Conservation (phyloP, 2,329 filamentous ascomycete genomes). For the Ciborinia camelliae region DNA sequence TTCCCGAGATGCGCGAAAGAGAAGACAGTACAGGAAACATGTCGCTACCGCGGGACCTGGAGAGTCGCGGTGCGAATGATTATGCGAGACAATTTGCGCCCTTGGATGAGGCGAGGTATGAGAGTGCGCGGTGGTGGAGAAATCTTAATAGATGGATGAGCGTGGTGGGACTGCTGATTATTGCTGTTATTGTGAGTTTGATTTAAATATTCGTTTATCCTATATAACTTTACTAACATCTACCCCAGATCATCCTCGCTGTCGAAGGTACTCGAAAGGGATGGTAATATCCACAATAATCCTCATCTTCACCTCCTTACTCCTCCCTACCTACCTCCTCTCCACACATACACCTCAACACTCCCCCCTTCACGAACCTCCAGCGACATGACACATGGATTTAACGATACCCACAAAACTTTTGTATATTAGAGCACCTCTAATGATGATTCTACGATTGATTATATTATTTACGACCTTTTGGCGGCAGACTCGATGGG, state of each 20-base stretch:
- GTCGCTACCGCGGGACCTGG: background rate
- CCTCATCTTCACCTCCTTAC: background rate
- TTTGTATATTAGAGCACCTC: slow-evolving; percentile 1
- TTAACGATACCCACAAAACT: background rate
- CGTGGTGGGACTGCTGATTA: slow-evolving; percentile 52
- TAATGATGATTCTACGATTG: slow-evolving; percentile 4
- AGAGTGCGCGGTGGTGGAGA: slow-evolving; percentile 64
- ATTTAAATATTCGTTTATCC: background rate
- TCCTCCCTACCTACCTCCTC: background rate
- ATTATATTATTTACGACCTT: slow-evolving; percentile 6
- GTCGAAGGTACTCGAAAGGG: slow-evolving; percentile 29
- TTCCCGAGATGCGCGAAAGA: slow-evolving; percentile 49
- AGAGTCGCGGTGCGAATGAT: slow-evolving; percentile 25
- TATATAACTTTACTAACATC: slow-evolving; percentile 1
- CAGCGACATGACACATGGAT: background rate
- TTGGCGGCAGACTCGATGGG: too few species aligned
- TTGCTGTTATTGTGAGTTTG: slow-evolving; percentile 51
- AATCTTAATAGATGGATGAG: slow-evolving; percentile 61
- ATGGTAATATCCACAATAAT: slow-evolving; percentile 23
- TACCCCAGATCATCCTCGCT: slow-evolving; percentile 32
- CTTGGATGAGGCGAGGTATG: slow-evolving; percentile 38
- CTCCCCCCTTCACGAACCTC: background rate
- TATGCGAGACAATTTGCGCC: slow-evolving; percentile 33
- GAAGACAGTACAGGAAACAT: slow-evolving; percentile 36
- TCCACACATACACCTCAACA: background rate